Base-by-base conservation (phyloP, 768 basidiomycete species). In the Lactifluus hygrophoroides region DNA sequence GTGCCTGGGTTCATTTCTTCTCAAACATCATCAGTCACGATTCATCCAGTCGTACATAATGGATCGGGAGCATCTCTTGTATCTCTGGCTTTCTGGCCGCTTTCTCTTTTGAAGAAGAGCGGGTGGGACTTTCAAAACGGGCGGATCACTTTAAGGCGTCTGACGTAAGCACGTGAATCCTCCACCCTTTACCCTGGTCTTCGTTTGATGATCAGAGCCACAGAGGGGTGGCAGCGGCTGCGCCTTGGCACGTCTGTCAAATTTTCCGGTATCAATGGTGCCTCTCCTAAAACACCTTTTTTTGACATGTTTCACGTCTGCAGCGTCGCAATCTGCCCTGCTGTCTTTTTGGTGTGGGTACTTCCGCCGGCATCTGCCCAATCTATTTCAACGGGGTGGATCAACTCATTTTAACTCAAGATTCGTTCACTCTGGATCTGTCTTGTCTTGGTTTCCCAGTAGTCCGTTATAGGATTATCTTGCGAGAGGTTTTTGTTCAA, bases 71-170 rank as follows among this genome's bases (percentile, higher is more conserved):
- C 2, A 45, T 34, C 21, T 30, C 43, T 43, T 6, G 16, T 7
- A 54, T 58, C 57, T 58, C 46, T 59, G 47, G 40, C 58, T 54
- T 54, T 59, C 4, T n/a, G 6, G 3, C 4, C 19, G 17, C 17
- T 37, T n/a, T n/a, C 16, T 42, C 21, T 28, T 14, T 3, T 8
- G 25, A 51, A 19, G n/a, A 8, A 4, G 6, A 38, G 3, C 0
- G n/a, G 13, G 21, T 25, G 14, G 35, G 35, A 7, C 4, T 46
- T 46, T 34, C 34, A 8, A 30, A n/a, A n/a, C n/a, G n/a, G 23
- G 14, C 42, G 27, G 4, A 44, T 17, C 50, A 9, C 38, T 30
- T 46, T 19, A 10, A 9, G 14, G 17, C 38, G 10, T 46, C 28
- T 48, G 45, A 48, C 45, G 54, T 48, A 48, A 40, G 23, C 21